Percentiles rank a stretch among this genome's conserved stretches.
These are phyloP conservation scores for Albizia julibrissin DNA, from an alignment of 306 rosid species.

Conservation along the genomic window DNA sequence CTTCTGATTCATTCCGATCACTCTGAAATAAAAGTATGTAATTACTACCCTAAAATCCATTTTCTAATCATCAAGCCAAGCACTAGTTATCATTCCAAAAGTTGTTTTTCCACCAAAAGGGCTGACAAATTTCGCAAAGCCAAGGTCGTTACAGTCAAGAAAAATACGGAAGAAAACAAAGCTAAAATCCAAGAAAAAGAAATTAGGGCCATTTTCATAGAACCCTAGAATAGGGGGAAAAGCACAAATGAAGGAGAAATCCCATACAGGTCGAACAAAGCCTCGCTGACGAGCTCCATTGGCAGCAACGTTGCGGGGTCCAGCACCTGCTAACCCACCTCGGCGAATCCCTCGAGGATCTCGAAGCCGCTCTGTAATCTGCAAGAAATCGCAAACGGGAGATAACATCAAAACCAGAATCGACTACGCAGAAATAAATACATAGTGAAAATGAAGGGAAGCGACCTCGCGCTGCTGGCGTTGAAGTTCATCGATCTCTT, in stretches of 20 bases:
- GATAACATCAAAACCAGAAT: neutral
- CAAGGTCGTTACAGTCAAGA: neutral
- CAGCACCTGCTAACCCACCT: conserved; percentile 55
- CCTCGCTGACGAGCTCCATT: conserved; percentile 77
- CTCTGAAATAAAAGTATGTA: neutral
- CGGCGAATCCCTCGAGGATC: conserved; percentile 96
- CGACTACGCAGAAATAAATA: neutral
- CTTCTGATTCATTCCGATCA: conserved; percentile 38
- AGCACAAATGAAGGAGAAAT: neutral
- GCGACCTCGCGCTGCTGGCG: conserved; percentile 93
- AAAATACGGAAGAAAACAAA: neutral
- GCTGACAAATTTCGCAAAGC: neutral
- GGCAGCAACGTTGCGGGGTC: conserved; percentile 60
- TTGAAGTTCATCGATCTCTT: conserved; percentile 94
- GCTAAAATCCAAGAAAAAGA: neutral
- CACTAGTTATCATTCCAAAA: neutral
- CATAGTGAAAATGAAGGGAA: neutral
- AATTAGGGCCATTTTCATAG: neutral
- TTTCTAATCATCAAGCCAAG: neutral
- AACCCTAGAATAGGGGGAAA: neutral
- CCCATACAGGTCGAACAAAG: conserved; percentile 60
- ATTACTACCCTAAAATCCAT: neutral
- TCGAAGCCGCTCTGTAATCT: conserved; percentile 93
- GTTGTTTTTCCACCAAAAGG: neutral
- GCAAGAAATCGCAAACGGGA: conserved; percentile 1